Percentiles rank a stretch among this genome's conserved stretches.
phyloP scores from a whole-genome alignment of 2,329 filamentous ascomycete species.

The Salinomyces thailandicus region DNA sequence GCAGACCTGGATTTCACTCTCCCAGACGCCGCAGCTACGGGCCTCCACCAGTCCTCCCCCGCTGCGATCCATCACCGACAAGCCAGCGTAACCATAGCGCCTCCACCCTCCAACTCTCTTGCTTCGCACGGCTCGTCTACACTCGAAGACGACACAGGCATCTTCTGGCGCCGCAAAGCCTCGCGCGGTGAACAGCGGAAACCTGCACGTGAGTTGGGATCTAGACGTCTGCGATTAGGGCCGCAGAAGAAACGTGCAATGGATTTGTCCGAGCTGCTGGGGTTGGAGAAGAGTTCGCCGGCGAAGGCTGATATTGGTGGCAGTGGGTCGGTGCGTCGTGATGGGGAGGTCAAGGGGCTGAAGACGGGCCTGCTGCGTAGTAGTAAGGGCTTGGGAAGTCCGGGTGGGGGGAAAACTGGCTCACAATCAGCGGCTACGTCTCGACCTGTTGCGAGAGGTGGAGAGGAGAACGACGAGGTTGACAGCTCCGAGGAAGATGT shows the following conservation, averaged over 20 bases:
- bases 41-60: slow-evolving; percentile 2
- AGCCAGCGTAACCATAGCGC: neutral
- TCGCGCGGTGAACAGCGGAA: neutral
- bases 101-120: slow-evolving; percentile 9
- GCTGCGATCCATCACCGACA: neutral
- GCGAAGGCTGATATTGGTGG: slow-evolving; percentile 21
- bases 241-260: slow-evolving; percentile 14
- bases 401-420: too few species aligned
- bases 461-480: too few species aligned
- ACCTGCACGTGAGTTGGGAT: neutral
- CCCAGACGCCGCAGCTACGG: slow-evolving; percentile 20
- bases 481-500: too few species aligned
- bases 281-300: slow-evolving; percentile 12
- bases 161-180: slow-evolving; percentile 17
- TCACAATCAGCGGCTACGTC: too few species aligned
- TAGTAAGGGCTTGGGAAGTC: too few species aligned
- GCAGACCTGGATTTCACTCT: slow-evolving; percentile 15
- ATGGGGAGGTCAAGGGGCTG: too few species aligned
- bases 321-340: too few species aligned
- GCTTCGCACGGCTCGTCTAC: slow-evolving; percentile 1
- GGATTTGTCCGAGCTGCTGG: slow-evolving; percentile 19
- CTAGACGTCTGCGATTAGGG: neutral
- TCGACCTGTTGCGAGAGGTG: too few species aligned
- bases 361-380: too few species aligned
- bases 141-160: slow-evolving; percentile 18